Evolutionary conservation across 2,329 filamentous ascomycete genomes (phyloP), one percentile per base, ranked within the genome.

Genomic region (Aureobasidium mangrovei): DNA sequence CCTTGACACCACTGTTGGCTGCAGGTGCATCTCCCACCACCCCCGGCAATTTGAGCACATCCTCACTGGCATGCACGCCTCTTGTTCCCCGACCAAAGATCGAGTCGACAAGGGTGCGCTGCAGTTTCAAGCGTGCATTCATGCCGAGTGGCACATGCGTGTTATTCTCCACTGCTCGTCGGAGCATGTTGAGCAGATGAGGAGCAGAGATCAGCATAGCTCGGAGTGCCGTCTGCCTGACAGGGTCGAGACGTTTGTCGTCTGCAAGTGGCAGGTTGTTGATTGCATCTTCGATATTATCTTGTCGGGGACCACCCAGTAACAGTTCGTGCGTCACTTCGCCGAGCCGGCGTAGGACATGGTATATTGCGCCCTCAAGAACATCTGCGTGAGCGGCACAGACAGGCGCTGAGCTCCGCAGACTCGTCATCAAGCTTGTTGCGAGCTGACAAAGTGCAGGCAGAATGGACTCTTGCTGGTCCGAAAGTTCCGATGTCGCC

Each of bases 321-420:
- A 67, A 68, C 39, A 64, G 65, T 41, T 67, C 64, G 54, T 68
- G 74, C 2, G 75, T 60, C 0, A 63, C 62, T 24, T 64, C 62
- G 4, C 72, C 72, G 1, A 72, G 61, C 24, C 65, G 67, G 27
- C 72, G 65, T 2, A 75, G 61, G 1, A 74, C 56, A 10, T 69
- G 59, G 53, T 68, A 75, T 1, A 69, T 61, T 33, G 73, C 69
- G 2, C 71, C 72, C 61, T 75, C 73, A 51, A 74, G 74, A 1
- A 76, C 57, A 24, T 68, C 60, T 31, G 67, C 66, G 39, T 75
- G 71, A 7, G 40, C 12, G 10, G 4, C 28, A 8, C 63, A 39
- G 31, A 72, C 67, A 1, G 74, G 63, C 10, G 65, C 60, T n/a
- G 49, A 53, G 1, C n/a, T 38, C 27, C 26, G 40, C 27, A 53